phyloP scores from a whole-genome alignment of 495 filamentous ascomycete species.

The Daldinia caldariorum region DNA sequence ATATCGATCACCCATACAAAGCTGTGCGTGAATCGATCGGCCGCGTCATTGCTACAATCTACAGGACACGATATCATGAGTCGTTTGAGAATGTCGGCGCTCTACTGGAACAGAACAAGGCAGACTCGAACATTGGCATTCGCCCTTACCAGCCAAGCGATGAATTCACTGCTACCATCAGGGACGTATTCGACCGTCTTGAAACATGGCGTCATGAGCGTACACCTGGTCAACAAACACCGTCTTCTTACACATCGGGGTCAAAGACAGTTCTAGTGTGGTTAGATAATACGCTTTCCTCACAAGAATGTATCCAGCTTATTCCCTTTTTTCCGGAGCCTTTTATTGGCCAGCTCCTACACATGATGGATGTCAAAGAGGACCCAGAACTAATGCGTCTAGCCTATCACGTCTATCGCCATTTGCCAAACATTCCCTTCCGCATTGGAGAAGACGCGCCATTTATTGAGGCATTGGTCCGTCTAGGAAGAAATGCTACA shows the following conservation, averaged over 20 bases:
- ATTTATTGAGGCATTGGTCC: slow-evolving; percentile 86
- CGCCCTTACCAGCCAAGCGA: slow-evolving; percentile 80
- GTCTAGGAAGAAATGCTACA: slow-evolving; percentile 83
- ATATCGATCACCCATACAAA: slow-evolving; percentile 98
- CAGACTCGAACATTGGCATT: slow-evolving; percentile 82
- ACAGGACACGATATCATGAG: slow-evolving; percentile 90
- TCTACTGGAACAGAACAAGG: slow-evolving; percentile 80
- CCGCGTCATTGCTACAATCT: slow-evolving; percentile 84
- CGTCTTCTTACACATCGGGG: slow-evolving; percentile 92
- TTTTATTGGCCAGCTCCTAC: slow-evolving; percentile 89
- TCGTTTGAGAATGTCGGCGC: slow-evolving; percentile 80
- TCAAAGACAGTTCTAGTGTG: slow-evolving; percentile 96
- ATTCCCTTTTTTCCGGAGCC: slow-evolving; percentile 89
- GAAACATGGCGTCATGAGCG: slow-evolving; percentile 89
- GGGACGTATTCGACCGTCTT: slow-evolving; percentile 79
- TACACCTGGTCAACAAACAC: slow-evolving; percentile 87
- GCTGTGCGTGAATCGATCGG: slow-evolving; percentile 95
- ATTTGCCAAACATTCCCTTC: slow-evolving; percentile 95
- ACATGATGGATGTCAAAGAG: slow-evolving; percentile 99
- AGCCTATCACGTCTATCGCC: slow-evolving; percentile 96
- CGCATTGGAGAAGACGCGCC: slow-evolving; percentile 81
- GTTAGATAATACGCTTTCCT: slow-evolving; percentile 91
- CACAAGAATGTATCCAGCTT: slow-evolving; percentile 91
- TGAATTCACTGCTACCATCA: slow-evolving; percentile 77
- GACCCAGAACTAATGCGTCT: slow-evolving; percentile 94